Evolutionary conservation across 192 early-diverging fungal genomes (phyloP), one percentile per base, ranked within the genome.

Genomic region (Dissophora globulifera): DNA sequence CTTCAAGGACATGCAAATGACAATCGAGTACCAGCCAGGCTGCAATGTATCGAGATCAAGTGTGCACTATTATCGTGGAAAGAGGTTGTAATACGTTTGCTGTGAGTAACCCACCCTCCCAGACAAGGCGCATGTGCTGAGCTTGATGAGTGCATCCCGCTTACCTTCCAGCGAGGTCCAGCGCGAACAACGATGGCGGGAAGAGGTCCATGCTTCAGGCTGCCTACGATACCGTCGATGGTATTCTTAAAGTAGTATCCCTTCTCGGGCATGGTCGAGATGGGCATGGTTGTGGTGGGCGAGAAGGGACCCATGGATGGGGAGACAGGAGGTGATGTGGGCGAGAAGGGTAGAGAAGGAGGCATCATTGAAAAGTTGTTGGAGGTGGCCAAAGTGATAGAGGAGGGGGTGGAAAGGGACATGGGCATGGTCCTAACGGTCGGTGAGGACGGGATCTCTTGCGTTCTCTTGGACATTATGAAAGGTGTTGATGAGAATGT

Each of bases 11-110:
- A 50, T 47, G 27, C 59, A 50, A 19, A 62, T 50, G 11, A 62
- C 59, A 29, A 62, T 35, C 48, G 59, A 62, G 35, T 62, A 62
- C 59, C 59, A 62, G 5, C 59, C 59, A 50, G 59, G 23, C 13
- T 48, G 33, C 19, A 62, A 35, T 15, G 35, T 20, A 17, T 25
- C 29, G 35, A 62, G 38, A 26, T 62, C 59, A 6, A 62, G 30
- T 12, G 32, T 26, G 47, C 59, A 62, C 47, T 56, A 38, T n/a
- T 15, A n/a, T n/a, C n/a, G n/a, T n/a, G n/a, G n/a, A n/a, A n/a
- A n/a, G n/a, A n/a, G n/a, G n/a, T n/a, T n/a, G n/a, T n/a, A n/a
- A n/a, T n/a, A n/a, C n/a, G n/a, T n/a, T n/a, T n/a, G n/a, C n/a
- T n/a, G n/a, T n/a, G n/a, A n/a, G n/a, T n/a, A n/a, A n/a, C n/a